Base-by-base conservation (phyloP, 306 rosid species). In the Lathyrus aphaca region DNA sequence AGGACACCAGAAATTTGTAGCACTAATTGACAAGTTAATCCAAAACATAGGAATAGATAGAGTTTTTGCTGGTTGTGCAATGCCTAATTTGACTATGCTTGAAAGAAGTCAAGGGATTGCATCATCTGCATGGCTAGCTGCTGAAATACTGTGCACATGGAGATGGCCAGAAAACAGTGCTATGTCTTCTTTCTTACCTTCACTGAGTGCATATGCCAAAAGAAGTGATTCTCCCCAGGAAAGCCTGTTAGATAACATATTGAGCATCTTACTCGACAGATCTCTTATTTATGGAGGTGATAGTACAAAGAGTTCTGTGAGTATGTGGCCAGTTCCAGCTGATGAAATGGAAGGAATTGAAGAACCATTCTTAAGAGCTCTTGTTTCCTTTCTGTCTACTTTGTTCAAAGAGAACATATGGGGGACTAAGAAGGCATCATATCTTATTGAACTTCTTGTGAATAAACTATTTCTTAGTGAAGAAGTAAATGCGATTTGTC, bases 71-170 rank as follows among this genome's bases (percentile, higher is more conserved):
- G 85, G 78, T 29, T 55, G 73, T 75, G 76, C n/a, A 40, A 68
- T 62, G 68, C 73, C 21, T 70, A 44, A 63, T 76, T 66, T 71
- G 35, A 75, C 82, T 66, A 57, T 64, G 57, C 77, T 69, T 35
- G 86, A 80, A 78, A 64, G 68, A 71, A 50, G 76, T 73, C 77
- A 88, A 69, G 88, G 76, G 82, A 77, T 74, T 63, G 81, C 80
- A 42, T 74, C 80, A 64, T 85, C 83, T 74, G 87, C 94, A 32
- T 94, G 97, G 91, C 84, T 94, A 71, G 96, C 88, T 80, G 90
- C 96, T 74, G 98, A 94, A 86, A 82, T 94, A 42, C 74, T 94
- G 62, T 94, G 98, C 86, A 86, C 98, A 6, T 94, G 98, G 98
- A 86, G 81, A 72, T 94, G 98, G 98, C 92, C 94, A 16, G 96